Percentiles rank a stretch among this genome's conserved stretches.
Conservation (phyloP, 257 asterid species). For the Lantana camara region DNA sequence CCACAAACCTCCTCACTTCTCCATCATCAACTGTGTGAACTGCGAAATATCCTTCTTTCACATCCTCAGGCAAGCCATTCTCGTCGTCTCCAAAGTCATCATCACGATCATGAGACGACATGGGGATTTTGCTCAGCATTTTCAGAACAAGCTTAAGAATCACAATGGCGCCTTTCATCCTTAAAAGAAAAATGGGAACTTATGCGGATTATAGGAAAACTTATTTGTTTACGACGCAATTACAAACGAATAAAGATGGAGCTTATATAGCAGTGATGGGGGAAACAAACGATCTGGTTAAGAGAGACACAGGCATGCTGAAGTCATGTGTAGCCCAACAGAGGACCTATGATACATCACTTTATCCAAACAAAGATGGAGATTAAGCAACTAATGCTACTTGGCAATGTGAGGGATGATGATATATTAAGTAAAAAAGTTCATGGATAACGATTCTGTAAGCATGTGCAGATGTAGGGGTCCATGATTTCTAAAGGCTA, state of each 20-base stretch:
- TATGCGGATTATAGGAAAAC: not conserved
- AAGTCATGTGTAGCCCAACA: constrained; percentile 33
- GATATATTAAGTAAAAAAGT: not conserved
- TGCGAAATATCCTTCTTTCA: constrained; percentile 57
- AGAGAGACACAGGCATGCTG: constrained; percentile 26
- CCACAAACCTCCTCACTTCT: constrained; percentile 40
- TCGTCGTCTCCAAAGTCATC: constrained; percentile 24
- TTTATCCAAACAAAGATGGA: constrained; percentile 36
- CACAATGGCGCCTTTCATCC: constrained; percentile 30
- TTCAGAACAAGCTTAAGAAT: constrained; percentile 30
- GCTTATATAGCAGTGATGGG: constrained; percentile 21
- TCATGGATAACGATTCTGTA: no score
- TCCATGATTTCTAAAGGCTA: constrained; percentile 16
- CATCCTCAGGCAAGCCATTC: constrained; percentile 37
- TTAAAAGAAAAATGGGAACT: not conserved
- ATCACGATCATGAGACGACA: not conserved
- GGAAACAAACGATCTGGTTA: constrained; percentile 31
- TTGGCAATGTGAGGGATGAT: constrained; percentile 4
- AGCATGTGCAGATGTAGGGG: constrained; percentile 18
- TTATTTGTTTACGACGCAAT: not conserved
- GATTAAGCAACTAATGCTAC: constrained; percentile 10
- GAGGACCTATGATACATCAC: constrained; percentile 28
- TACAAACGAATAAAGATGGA: not conserved
- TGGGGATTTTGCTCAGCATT: constrained; percentile 25
- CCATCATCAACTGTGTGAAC: constrained; percentile 49